These are phyloP conservation scores for Saururus chinensis DNA, from an alignment of 164 flowering plant genomes.

Conservation along the genomic window DNA sequence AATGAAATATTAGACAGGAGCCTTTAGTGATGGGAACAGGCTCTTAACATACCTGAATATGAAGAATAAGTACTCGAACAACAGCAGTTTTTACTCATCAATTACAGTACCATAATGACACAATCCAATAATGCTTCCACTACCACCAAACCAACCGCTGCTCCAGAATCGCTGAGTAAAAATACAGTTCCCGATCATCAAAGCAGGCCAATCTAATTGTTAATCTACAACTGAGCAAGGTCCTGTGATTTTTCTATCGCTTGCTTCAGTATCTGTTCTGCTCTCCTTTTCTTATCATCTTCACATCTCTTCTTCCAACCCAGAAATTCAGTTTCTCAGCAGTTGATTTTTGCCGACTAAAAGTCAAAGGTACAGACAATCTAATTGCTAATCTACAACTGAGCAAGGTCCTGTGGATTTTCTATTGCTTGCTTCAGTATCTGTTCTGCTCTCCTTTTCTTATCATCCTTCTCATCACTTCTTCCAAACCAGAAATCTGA, in stretches of 20 bases:
- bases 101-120: conserved; percentile 11
- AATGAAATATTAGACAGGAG: background rate
- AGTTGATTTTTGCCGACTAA: conserved; percentile 29
- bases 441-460: conserved; percentile 84
- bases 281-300: conserved; percentile 94
- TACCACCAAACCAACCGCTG: conserved; percentile 13
- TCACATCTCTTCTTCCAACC: conserved; percentile 57
- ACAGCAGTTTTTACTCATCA: conserved; percentile 6
- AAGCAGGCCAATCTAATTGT: conserved; percentile 17
- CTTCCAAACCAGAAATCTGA: conserved; percentile 25
- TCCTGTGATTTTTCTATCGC: conserved; percentile 75
- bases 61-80: conserved; percentile 13
- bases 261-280: conserved; percentile 71
- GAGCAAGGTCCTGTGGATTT: conserved; percentile 68
- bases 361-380: conserved; percentile 41
- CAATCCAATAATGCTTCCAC: conserved; percentile 3
- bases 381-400: conserved; percentile 46
- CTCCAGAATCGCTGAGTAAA: conserved; percentile 10
- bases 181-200: conserved; percentile 8
- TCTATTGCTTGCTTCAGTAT: conserved; percentile 77
- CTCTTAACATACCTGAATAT: conserved; percentile 14
- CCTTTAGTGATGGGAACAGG: conserved; percentile 8
- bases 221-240: conserved; percentile 64
- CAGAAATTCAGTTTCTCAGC: conserved; percentile 14
- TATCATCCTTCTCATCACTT: conserved; percentile 78